Percentiles rank a stretch among this genome's conserved stretches.
Evolutionary conservation across 305 asterid species (phyloP).

Genomic region (Fraxinus xanthoxyloides): DNA sequence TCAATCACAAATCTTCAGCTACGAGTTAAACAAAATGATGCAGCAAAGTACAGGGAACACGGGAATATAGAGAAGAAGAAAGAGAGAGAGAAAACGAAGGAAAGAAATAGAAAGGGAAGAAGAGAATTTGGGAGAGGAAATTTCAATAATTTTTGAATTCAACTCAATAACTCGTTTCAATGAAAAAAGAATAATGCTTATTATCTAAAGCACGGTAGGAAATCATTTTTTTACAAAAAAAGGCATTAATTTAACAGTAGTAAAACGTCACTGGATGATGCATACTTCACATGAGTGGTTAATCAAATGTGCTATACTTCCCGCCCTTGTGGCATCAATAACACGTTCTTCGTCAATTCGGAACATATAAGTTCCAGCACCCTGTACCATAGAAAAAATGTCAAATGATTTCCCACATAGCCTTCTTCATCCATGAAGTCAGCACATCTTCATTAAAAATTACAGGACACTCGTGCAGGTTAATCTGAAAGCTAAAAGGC

Average conservation of each 20-base stretch:
- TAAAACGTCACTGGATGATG: slow-evolving; percentile 16
- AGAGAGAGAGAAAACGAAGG: neutral
- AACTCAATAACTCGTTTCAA: neutral
- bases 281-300: slow-evolving; percentile 98
- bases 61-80: neutral
- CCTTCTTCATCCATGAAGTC: slow-evolving; percentile 11
- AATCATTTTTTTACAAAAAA: neutral
- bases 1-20: slow-evolving; percentile 8
- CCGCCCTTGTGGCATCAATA: slow-evolving; percentile 94
- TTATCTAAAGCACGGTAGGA: neutral
- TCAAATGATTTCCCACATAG: slow-evolving; percentile 7
- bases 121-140: neutral
- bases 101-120: neutral
- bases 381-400: slow-evolving; percentile 46
- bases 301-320: slow-evolving; percentile 95
- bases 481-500: slow-evolving; percentile 11
- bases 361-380: slow-evolving; percentile 99
- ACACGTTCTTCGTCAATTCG: slow-evolving; percentile 88
- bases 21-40: neutral
- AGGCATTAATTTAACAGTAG: slow-evolving; percentile 15
- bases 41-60: neutral
- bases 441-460: slow-evolving; percentile 16
- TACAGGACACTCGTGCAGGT: slow-evolving; percentile 14
- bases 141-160: neutral
- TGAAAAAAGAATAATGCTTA: neutral